Evolutionary conservation across 805 yeast genomes (phyloP), one percentile per base, ranked within the genome.

Genomic region (Candida ortonii): DNA sequence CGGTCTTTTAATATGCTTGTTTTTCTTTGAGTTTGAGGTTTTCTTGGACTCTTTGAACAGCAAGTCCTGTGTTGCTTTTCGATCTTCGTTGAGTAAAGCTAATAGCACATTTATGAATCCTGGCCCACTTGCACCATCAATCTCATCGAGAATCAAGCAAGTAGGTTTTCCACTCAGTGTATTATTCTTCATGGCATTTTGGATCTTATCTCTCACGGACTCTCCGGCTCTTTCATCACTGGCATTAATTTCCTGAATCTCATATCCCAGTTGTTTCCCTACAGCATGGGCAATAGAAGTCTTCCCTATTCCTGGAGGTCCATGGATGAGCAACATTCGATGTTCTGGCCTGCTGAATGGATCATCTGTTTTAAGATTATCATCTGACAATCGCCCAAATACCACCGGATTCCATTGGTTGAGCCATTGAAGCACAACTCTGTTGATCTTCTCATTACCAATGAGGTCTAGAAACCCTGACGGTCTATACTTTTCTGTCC

Each of bases 291-390:
- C 86, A 2, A 88, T 80, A 0, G 93, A 76, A 0, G 97, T 89
- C 54, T 90, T 90, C 7, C 98, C 98, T 12, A 83, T 70, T 2
- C 98, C 98, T 0, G 96, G 88, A 0, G 96, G 93, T 0, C 98
- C 98, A 54, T 82, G 87, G 8, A 93, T 71, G 25, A 93, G 62
- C 14, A 93, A 54, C 0, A 93, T 68, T 44, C 76, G 81, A 33
- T 71, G 70, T 11, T 57, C 62, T 0, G 89, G 89, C 36, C 89
- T 63, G 18, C 71, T 67, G 25, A 71, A 65, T 1, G 76, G 73
- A 51, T 80, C 87, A 34, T 36, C 25, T 8, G 41, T 38, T 30
- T 33, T 35, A 16, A 30, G 24, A 6, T 39, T 37, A 14, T 45
- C 49, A 3, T 46, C 41, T 9, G 59, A 51, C 12, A 64, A 52